Evolutionary conservation across 2,329 filamentous ascomycete genomes (phyloP).

Genomic region (Cercospora zeae-maydis): DNA sequence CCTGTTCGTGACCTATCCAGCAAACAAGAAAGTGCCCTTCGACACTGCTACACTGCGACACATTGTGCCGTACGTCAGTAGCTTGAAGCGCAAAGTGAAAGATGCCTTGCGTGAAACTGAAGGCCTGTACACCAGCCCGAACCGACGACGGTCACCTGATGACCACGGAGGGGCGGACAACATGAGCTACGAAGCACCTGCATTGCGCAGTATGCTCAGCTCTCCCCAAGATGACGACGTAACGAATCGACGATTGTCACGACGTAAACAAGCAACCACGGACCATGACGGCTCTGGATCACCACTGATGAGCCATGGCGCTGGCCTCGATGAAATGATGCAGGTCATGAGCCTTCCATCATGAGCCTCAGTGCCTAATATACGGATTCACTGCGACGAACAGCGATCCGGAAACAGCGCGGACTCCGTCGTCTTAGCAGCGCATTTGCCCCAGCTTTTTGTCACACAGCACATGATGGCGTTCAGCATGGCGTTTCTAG

Average conservation of each 20-base stretch:
- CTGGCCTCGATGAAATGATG: slow-evolving; percentile 19
- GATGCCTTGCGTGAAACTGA: slow-evolving; percentile 47
- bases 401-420: background rate
- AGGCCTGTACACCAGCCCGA: slow-evolving; percentile 46
- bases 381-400: background rate
- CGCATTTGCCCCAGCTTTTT: slow-evolving; percentile 4
- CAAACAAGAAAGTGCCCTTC: slow-evolving; percentile 59
- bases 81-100: slow-evolving; percentile 48
- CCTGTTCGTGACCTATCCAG: slow-evolving; percentile 21
- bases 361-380: slow-evolving; percentile 4
- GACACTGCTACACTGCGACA: slow-evolving; percentile 62
- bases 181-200: slow-evolving; percentile 32
- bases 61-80: slow-evolving; percentile 55
- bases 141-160: slow-evolving; percentile 18
- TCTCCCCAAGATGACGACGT: slow-evolving; percentile 27
- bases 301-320: slow-evolving; percentile 12
- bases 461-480: slow-evolving; percentile 17
- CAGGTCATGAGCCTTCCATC: slow-evolving; percentile 20
- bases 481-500: slow-evolving; percentile 18
- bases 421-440: background rate
- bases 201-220: slow-evolving; percentile 36
- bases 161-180: background rate
- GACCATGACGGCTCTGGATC: slow-evolving; percentile 30
- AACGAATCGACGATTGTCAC: slow-evolving; percentile 21
- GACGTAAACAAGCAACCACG: slow-evolving; percentile 27